phyloP scores from a whole-genome alignment of 768 basidiomycete species.

The Lentinula sp. region DNA sequence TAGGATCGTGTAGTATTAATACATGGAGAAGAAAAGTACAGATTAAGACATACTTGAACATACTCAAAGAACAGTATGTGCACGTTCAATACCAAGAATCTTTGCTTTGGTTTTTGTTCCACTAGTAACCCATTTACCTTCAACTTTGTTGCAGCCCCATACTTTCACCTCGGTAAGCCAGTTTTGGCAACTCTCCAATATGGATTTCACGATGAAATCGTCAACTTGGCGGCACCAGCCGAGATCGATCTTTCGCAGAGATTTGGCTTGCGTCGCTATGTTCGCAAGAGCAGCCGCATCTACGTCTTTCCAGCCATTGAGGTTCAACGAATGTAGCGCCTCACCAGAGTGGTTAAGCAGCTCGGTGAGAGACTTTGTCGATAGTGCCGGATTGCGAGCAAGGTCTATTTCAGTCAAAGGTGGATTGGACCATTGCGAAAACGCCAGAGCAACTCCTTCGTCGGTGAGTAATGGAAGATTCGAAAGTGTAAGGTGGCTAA shows the following conservation, averaged over 20 bases:
- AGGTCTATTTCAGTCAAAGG: constrained; percentile 51
- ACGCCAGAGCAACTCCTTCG: constrained; percentile 62
- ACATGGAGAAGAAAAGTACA: too few relatives aligned
- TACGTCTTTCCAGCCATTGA: constrained; percentile 75
- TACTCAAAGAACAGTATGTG: neutral
- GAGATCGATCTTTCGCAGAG: constrained; percentile 61
- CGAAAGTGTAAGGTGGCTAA: constrained; percentile 51
- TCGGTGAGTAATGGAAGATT: constrained; percentile 62
- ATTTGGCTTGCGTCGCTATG: constrained; percentile 21
- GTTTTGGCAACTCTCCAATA: constrained; percentile 43
- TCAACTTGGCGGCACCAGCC: constrained; percentile 83
- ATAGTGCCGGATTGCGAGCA: constrained; percentile 54
- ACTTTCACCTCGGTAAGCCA: constrained; percentile 39
- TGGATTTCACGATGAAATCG: constrained; percentile 72
- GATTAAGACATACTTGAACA: neutral
- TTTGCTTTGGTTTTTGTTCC: constrained; percentile 6
- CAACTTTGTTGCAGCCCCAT: constrained; percentile 48
- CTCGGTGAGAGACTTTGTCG: constrained; percentile 47
- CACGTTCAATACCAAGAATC: constrained; percentile 1
- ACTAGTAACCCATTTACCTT: constrained; percentile 9
- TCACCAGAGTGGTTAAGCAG: constrained; percentile 64
- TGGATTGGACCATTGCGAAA: constrained; percentile 50
- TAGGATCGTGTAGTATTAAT: too few relatives aligned
- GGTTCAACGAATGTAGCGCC: constrained; percentile 50
- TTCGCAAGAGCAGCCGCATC: constrained; percentile 37